A percentile compares a stretch with the other conserved stretches of the same genome.
Conservation (phyloP, 2,329 filamentous ascomycete genomes). For the Aspergillus piperis region DNA sequence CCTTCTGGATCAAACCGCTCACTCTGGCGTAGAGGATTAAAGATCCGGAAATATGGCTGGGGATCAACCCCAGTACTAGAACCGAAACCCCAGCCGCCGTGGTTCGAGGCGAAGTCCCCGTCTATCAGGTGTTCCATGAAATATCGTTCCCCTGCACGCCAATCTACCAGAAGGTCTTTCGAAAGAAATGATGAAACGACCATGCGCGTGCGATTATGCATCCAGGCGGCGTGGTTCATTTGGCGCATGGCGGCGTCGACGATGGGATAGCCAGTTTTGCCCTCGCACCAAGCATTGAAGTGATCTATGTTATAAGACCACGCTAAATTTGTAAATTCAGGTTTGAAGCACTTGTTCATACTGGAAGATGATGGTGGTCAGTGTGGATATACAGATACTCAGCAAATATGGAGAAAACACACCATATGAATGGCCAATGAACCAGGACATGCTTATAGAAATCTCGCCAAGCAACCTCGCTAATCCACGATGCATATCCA, state of each 20-base stretch:
- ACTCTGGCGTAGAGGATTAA: slow-evolving; percentile 81
- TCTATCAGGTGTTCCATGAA: slow-evolving; percentile 83
- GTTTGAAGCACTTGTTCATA: slow-evolving; percentile 79
- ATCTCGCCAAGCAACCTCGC: slow-evolving; percentile 81
- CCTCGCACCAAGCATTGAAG: slow-evolving; percentile 73
- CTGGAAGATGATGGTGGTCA: slow-evolving; percentile 31
- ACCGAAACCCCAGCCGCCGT: slow-evolving; percentile 67
- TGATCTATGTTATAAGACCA: slow-evolving; percentile 75
- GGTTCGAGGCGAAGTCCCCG: slow-evolving; percentile 78
- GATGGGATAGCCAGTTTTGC: slow-evolving; percentile 76
- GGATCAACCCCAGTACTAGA: slow-evolving; percentile 76
- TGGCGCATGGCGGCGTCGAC: slow-evolving; percentile 88
- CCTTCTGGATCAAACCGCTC: slow-evolving; percentile 82
- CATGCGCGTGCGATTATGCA: slow-evolving; percentile 88
- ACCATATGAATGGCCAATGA: slow-evolving; percentile 72
- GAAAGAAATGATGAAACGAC: slow-evolving; percentile 76
- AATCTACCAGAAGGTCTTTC: slow-evolving; percentile 80
- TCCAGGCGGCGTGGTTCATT: slow-evolving; percentile 66
- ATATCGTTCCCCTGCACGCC: slow-evolving; percentile 76
- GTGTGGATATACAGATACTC: background rate
- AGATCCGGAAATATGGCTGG: slow-evolving; percentile 87
- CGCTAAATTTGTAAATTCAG: slow-evolving; percentile 76
- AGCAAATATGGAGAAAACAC: background rate
- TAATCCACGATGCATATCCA: slow-evolving; percentile 74
- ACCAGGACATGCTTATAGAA: slow-evolving; percentile 86